phyloP scores from a whole-genome alignment of 345 rosid genomes.

The Erucastrum elatum region DNA sequence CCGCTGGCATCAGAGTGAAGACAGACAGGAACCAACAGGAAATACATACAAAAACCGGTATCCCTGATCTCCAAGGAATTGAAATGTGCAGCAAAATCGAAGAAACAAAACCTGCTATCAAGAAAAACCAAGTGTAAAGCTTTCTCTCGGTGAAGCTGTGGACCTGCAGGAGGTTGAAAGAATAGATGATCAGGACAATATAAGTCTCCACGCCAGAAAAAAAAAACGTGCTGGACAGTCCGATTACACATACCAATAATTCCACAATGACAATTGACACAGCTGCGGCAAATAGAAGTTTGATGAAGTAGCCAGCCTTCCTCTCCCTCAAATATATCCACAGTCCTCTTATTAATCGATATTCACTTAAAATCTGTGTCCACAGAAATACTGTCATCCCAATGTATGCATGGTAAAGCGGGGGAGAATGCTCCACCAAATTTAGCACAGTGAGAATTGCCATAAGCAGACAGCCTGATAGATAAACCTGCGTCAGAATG shows the following conservation, averaged over 20 bases:
- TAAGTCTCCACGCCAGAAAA: not conserved
- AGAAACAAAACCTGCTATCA: constrained; percentile 60
- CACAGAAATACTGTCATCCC: constrained; percentile 90
- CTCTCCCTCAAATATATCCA: constrained; percentile 61
- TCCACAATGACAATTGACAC: constrained; percentile 69
- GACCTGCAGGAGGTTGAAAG: constrained; percentile 62
- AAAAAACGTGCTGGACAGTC: not conserved
- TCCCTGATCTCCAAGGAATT: constrained; percentile 77
- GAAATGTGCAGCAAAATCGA: constrained; percentile 53
- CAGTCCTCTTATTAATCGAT: constrained; percentile 55
- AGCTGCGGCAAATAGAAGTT: constrained; percentile 52
- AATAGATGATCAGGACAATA: constrained; percentile 27
- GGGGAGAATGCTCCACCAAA: constrained; percentile 77
- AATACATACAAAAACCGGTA: constrained; percentile 70
- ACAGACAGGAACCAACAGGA: constrained; percentile 81
- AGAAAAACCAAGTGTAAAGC: constrained; percentile 91
- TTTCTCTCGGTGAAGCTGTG: constrained; percentile 91
- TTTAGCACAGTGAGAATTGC: constrained; percentile 52
- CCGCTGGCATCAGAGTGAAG: constrained; percentile 96
- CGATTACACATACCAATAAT: constrained; percentile 62
- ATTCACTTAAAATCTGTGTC: constrained; percentile 73
- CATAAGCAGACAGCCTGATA: constrained; percentile 65
- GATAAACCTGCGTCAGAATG: constrained; percentile 55
- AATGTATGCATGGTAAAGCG: constrained; percentile 80
- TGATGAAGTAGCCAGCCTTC: constrained; percentile 46